Percentiles rank a stretch among this genome's conserved stretches.
Evolutionary conservation across 371 early-diverging fungal species (phyloP).

Genomic region (Sporodiniella umbellata): DNA sequence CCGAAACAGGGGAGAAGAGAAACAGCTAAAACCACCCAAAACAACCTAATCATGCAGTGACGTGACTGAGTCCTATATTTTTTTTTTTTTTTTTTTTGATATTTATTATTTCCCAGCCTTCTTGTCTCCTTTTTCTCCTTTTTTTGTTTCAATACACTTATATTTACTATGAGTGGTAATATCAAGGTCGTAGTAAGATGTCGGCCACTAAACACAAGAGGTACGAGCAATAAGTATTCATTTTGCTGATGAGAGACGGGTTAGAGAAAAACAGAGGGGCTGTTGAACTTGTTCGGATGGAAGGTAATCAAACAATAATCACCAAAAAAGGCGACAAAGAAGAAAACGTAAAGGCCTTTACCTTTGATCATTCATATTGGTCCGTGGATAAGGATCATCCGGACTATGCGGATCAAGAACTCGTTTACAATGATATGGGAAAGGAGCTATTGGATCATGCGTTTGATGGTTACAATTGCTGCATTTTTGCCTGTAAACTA

Average conservation of each 20-base stretch:
- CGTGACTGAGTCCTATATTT: too few relatives aligned
- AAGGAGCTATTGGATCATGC: slow-evolving; percentile 77
- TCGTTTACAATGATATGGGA: slow-evolving; percentile 77
- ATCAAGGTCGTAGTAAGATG: slow-evolving; percentile 80
- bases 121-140: slow-evolving; percentile 18
- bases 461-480: slow-evolving; percentile 82
- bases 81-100: too few relatives aligned
- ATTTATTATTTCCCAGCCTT: background rate
- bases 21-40: too few relatives aligned
- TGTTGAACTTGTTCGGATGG: slow-evolving; percentile 57
- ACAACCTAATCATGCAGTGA: too few relatives aligned
- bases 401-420: slow-evolving; percentile 69
- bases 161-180: slow-evolving; percentile 44
- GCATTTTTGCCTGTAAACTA: slow-evolving; percentile 77
- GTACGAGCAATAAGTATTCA: slow-evolving; percentile 23
- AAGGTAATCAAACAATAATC: slow-evolving; percentile 64
- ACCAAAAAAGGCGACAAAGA: slow-evolving; percentile 25
- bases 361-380: slow-evolving; percentile 84
- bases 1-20: too few relatives aligned
- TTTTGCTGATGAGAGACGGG: too few relatives aligned
- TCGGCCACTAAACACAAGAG: slow-evolving; percentile 74
- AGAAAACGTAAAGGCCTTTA: slow-evolving; percentile 58
- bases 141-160: slow-evolving; percentile 11
- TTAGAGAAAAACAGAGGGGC: slow-evolving; percentile 60
- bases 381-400: slow-evolving; percentile 59